Base-by-base conservation (phyloP, 768 basidiomycete species). In the Podaxis carcinomalis region DNA sequence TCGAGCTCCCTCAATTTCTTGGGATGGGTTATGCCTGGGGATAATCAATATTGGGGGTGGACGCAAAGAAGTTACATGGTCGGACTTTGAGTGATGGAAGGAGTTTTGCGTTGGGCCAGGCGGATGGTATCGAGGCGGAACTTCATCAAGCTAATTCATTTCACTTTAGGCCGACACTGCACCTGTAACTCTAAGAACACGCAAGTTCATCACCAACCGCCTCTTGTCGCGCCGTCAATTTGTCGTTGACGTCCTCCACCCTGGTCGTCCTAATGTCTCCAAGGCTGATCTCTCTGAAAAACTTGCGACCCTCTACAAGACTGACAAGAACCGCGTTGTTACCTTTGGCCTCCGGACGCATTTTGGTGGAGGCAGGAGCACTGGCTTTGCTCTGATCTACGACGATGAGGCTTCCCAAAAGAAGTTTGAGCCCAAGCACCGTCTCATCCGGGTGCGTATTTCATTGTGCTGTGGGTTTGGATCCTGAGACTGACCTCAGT, bases 201-300 rank as follows among this genome's bases (percentile, higher is more conserved):
- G 95, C 77, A 98, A 99, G 83, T 98, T 98, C 83, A 92, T 98
- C 78, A 97, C 95, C 73, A 99, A 99, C 86, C 93, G 95, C 63
- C 90, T 99, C 66, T 82, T 99, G 54, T 87, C 92, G 68, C 92
- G 97, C 69, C 92, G 93, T 71, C 97, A 98, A 83, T 95, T 98
- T 72, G 84, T 98, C 68, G 83, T 98, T 66, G 94, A 95, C 68
- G 85, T 96, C 67, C 87, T 97, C 67, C 97, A 99, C 79, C 96
- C 96, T n/a, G 89, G 85, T 59, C 92, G 95, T 61, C 77, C 97
- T 63, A 98, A 95, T 75, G 92, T 98, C 73, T 88, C 96, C 71
- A 93, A 92, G 78, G 77, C 84, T 56, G 95, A 98, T 69, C 84
- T 99, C 67, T 82, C 87, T 58, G 94, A 96, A 74, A 96, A 95